Conservation (phyloP, 2,329 filamentous ascomycete species). For the Leptodontidium sp. region DNA sequence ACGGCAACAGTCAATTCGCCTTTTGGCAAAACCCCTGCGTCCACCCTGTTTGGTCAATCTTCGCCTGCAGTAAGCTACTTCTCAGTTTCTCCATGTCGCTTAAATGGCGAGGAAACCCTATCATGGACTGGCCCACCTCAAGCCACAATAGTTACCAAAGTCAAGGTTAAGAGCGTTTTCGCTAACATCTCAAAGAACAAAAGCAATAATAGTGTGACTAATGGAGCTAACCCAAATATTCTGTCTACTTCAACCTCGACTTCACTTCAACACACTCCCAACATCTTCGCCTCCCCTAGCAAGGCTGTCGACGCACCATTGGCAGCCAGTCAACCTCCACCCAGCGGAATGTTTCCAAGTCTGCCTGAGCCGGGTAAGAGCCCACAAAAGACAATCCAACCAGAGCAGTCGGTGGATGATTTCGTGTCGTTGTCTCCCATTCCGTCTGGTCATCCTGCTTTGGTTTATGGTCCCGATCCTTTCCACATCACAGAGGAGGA, state of each 20-base stretch:
- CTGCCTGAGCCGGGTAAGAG: conserved; percentile 14
- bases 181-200: conserved; percentile 8
- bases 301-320: conserved; percentile 33
- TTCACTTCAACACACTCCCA: conserved; percentile 8
- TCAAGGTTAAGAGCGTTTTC: background rate
- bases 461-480: conserved; percentile 12
- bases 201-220: conserved; percentile 6
- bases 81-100: background rate
- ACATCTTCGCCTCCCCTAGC: conserved; percentile 32
- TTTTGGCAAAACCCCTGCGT: conserved; percentile 1
- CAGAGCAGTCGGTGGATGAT: background rate
- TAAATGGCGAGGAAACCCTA: background rate
- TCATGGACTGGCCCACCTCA: conserved; percentile 6
- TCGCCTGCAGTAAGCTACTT: conserved; percentile 26
- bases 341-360: conserved; percentile 33
- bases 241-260: conserved; percentile 11
- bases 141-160: background rate
- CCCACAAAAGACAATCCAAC: conserved; percentile 9
- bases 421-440: background rate
- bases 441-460: background rate
- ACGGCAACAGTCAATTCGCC: background rate
- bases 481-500: conserved; percentile 35
- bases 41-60: conserved; percentile 18
- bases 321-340: conserved; percentile 31
- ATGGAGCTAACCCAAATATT: background rate